Evolutionary conservation across 2,329 filamentous ascomycete genomes (phyloP).

Genomic region (Penicillium italicum): DNA sequence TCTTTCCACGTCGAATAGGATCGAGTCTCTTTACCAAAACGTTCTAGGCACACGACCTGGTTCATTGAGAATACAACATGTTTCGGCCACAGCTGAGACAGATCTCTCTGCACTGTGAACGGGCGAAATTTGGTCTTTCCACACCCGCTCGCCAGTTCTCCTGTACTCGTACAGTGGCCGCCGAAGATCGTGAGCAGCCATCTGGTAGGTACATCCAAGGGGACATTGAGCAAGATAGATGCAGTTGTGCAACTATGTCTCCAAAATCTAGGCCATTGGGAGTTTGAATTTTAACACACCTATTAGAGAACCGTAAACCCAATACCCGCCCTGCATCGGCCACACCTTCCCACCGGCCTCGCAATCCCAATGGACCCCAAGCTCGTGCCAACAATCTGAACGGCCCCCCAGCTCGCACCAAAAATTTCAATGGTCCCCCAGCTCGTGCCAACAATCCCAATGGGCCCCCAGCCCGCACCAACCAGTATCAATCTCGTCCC

Average conservation of each 20-base stretch:
- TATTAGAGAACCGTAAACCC: conserved; percentile 3
- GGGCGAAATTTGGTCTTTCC: conserved; percentile 11
- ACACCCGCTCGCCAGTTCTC: conserved; percentile 29
- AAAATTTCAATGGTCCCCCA: conserved; percentile 14
- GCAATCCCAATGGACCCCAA: conserved; percentile 16
- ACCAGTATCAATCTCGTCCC: conserved; percentile 21
- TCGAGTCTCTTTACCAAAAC: background rate
- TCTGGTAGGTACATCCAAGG: conserved; percentile 24
- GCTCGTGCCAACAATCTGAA: conserved; percentile 11
- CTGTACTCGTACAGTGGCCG: conserved; percentile 14
- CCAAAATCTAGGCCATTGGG: background rate
- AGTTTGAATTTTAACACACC: background rate
- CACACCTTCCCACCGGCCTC: conserved; percentile 17
- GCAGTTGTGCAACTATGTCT: background rate
- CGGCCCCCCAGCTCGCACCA: conserved; percentile 11
- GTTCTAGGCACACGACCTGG: conserved; percentile 1
- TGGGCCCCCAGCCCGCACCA: conserved; percentile 12
- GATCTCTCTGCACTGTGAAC: conserved; percentile 12
- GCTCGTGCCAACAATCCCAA: conserved; percentile 14
- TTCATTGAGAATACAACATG: conserved; percentile 21
- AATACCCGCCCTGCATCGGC: conserved; percentile 8
- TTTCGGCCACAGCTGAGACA: conserved; percentile 27
- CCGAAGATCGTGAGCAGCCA: conserved; percentile 16
- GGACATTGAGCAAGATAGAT: background rate
- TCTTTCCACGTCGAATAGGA: conserved; percentile 1